Percentiles rank a stretch among this genome's conserved stretches.
Conservation (phyloP, 2,329 filamentous ascomycete species). For the Exophiala sideris region DNA sequence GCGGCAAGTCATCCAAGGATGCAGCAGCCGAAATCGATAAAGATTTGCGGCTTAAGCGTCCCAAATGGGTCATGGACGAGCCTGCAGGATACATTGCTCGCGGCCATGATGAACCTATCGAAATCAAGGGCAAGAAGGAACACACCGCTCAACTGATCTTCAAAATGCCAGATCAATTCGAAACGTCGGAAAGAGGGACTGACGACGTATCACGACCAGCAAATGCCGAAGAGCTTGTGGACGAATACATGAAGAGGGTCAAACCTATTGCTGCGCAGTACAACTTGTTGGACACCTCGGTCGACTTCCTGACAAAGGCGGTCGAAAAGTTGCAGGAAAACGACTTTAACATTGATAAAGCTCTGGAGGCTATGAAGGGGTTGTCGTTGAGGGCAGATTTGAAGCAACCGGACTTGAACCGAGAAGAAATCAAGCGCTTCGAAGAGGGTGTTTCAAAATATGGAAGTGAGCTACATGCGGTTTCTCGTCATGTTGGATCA, state of each 20-base stretch:
- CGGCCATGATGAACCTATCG: conserved; percentile 69
- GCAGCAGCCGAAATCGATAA: conserved; percentile 79
- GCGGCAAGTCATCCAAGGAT: conserved; percentile 75
- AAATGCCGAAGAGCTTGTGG: conserved; percentile 57
- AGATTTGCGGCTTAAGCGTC: conserved; percentile 71
- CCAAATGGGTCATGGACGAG: conserved; percentile 91
- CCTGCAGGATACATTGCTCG: conserved; percentile 80
- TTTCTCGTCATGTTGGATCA: conserved; percentile 79
- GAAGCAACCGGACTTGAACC: conserved; percentile 76
- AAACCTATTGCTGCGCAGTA: conserved; percentile 63
- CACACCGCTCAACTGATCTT: conserved; percentile 75
- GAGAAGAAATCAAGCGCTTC: conserved; percentile 81
- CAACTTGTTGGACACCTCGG: conserved; percentile 70
- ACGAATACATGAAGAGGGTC: conserved; percentile 72
- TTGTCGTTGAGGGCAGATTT: conserved; percentile 67
- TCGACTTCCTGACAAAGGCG: conserved; percentile 84
- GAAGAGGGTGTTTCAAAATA: conserved; percentile 87
- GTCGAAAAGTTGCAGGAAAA: conserved; percentile 68
- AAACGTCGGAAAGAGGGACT: conserved; percentile 45
- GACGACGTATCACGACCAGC: conserved; percentile 39
- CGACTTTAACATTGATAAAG: conserved; percentile 67
- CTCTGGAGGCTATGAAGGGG: conserved; percentile 66
- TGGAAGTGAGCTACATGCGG: conserved; percentile 80
- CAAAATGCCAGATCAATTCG: conserved; percentile 62
- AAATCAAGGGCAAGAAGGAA: conserved; percentile 63